Percentiles rank a stretch among this genome's conserved stretches.
phyloP scores from a whole-genome alignment of 2,329 filamentous ascomycete species.

The Aspergillus awamori region DNA sequence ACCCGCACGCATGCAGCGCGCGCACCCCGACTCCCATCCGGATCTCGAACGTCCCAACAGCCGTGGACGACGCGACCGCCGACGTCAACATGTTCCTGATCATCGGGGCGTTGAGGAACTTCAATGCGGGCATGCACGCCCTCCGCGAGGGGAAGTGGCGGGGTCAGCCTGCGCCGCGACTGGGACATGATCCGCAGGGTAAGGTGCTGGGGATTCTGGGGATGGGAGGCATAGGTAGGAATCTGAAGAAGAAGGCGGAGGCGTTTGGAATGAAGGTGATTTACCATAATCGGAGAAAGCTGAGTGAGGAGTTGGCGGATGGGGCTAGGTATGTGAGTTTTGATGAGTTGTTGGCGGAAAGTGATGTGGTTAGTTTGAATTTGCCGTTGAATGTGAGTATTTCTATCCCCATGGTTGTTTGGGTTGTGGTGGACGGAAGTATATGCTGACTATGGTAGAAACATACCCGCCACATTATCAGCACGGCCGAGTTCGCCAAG shows the following conservation, averaged over 20 bases:
- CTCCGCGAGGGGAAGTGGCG: conserved; percentile 71
- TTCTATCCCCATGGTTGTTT: not conserved
- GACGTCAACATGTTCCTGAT: conserved; percentile 81
- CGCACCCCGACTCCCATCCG: conserved; percentile 58
- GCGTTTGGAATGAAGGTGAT: conserved; percentile 75
- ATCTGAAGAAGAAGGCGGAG: conserved; percentile 72
- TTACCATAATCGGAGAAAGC: conserved; percentile 71
- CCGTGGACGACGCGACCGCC: conserved; percentile 80
- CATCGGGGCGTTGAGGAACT: conserved; percentile 75
- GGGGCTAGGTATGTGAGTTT: conserved; percentile 61
- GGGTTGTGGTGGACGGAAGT: not conserved
- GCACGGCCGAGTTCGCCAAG: conserved; percentile 67
- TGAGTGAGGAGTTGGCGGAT: conserved; percentile 56
- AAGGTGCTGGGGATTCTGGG: conserved; percentile 80
- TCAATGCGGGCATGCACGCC: conserved; percentile 66
- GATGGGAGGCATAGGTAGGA: conserved; percentile 83
- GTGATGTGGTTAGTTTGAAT: conserved; percentile 79
- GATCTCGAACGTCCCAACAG: conserved; percentile 80
- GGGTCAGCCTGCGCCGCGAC: conserved; percentile 56
- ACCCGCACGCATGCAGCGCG: conserved; percentile 70
- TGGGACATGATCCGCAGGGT: conserved; percentile 76
- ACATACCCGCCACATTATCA: conserved; percentile 75
- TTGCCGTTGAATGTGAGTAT: conserved; percentile 74
- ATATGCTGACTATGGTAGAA: conserved; percentile 40
- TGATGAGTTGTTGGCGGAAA: conserved; percentile 68